These are phyloP conservation scores for Neofusicoccum laricinum DNA, from an alignment of 2,329 filamentous ascomycete genomes.

Conservation along the genomic window DNA sequence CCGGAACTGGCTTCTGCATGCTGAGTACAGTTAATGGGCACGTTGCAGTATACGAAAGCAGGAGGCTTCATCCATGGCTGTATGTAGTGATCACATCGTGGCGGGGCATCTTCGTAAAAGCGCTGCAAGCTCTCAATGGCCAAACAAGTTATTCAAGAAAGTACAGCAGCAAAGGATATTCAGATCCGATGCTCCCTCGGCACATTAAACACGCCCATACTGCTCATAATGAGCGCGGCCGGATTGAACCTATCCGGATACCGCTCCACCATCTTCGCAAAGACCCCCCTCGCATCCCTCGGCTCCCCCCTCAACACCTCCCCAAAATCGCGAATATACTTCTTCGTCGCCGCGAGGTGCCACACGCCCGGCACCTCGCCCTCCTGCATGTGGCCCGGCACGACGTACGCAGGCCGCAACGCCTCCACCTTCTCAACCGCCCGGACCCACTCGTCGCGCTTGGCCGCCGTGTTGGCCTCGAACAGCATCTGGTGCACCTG, in stretches of 20 bases:
- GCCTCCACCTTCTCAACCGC: constrained; percentile 32
- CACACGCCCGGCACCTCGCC: constrained; percentile 27
- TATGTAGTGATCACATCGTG: no score
- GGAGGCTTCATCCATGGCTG: no score
- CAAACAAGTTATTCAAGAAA: no score
- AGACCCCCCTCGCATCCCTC: constrained; percentile 17
- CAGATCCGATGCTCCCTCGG: neutral
- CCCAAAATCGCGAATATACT: constrained; percentile 26
- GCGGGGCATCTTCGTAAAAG: no score
- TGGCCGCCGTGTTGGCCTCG: constrained; percentile 33
- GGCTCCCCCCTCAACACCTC: neutral
- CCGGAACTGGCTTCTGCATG: no score
- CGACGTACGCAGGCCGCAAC: constrained; percentile 31
- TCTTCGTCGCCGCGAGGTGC: constrained; percentile 25
- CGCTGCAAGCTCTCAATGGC: no score
- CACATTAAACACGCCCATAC: neutral
- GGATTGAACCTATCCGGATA: constrained; percentile 21
- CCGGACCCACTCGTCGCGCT: constrained; percentile 33
- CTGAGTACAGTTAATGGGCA: no score
- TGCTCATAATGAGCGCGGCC: constrained; percentile 13
- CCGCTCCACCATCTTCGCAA: constrained; percentile 17
- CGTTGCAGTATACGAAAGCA: no score
- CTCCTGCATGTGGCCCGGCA: constrained; percentile 31
- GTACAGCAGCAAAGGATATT: neutral
- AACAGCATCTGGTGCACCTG: constrained; percentile 35